Evolutionary conservation across 73 alveolate genomes (phyloP), one percentile per base, ranked within the genome.

Genomic region (Paramecium caudatum): DNA sequence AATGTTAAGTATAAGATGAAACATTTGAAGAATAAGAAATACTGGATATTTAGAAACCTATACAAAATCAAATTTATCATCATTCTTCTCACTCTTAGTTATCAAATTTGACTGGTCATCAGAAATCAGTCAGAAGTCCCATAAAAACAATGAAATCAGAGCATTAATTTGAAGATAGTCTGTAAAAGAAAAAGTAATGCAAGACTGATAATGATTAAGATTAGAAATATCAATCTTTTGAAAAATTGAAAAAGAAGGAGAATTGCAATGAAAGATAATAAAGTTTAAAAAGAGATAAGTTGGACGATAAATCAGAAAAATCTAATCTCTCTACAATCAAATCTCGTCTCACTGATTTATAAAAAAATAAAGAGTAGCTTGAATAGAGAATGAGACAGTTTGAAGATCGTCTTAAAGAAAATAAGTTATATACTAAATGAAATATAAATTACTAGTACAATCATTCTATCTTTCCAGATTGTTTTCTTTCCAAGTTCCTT

Each of bases 161-260:
- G 34, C 17, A 68, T 68, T 13, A 68, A 30, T 68, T 13, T 68
- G 84, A 68, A 8, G 84, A 68, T 68, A 68, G 84, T 68, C 84
- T 68, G n/a, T 68, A 68, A 33, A 68, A 68, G 34, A 68, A 32
- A 10, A 68, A 32, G 34, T 55, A 27, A 34, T 37, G 47, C 10
- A 68, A 32, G 15, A 68, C 50, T 4, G 50, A 68, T 34, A 19
- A 68, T 16, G 50, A 68, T 68, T 32, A 43, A 33, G 50, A 68
- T 6, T 4, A 1, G 0, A 68, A 68, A 12, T 68, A 68, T 30
- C 8, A 68, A 37, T 68, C 84, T 37, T 68, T 34, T 3, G 84
- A 68, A 68, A 68, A 68, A 9, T 13, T 25, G 19, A 32, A 34
- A 43, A 68, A 68, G 13, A 32, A 34, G 27, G 47, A 34, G 3